A percentile compares a stretch with the other conserved stretches of the same genome.
Conservation (phyloP, 106 monocot species). For the Acanthochlamys bracteata region DNA sequence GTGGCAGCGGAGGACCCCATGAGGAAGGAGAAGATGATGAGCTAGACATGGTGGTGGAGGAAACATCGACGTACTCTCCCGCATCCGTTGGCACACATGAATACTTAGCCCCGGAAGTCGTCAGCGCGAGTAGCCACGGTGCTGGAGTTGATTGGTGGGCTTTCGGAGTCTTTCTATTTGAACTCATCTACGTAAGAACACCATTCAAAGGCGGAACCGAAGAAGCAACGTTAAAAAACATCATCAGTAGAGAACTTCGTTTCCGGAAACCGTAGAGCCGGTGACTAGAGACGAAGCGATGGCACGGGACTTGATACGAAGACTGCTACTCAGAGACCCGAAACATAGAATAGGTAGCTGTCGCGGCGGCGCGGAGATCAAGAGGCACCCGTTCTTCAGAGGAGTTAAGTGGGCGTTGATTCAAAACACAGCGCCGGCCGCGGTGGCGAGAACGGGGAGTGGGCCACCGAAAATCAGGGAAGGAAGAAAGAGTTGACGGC, state of each 20-base stretch:
- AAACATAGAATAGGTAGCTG: constrained; percentile 36
- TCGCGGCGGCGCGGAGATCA: constrained; percentile 67
- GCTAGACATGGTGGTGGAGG: constrained; percentile 72
- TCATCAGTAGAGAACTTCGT: constrained; percentile 32
- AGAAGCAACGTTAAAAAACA: constrained; percentile 68
- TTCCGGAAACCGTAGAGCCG: constrained; percentile 24
- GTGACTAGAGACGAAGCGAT: constrained; percentile 8
- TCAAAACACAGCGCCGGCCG: constrained; percentile 38
- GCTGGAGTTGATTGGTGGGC: constrained; percentile 95
- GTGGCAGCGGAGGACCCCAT: neutral
- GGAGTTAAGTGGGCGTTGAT: constrained; percentile 58
- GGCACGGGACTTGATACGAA: constrained; percentile 52
- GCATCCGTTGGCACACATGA: constrained; percentile 90
- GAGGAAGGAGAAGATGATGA: constrained; percentile 11
- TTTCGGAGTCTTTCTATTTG: constrained; percentile 79
- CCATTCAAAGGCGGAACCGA: constrained; percentile 72
- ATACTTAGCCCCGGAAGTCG: constrained; percentile 78
- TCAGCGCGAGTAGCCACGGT: constrained; percentile 48
- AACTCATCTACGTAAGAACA: constrained; percentile 75
- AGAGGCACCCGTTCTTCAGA: constrained; percentile 64
- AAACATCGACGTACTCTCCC: constrained; percentile 37
- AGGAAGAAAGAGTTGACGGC: constrained; percentile 6
- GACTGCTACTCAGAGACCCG: constrained; percentile 53
- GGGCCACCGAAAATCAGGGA: neutral
- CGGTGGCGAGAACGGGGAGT: constrained; percentile 8